Base-by-base conservation (phyloP, 1,139 yeast genomes). In the Candida freyschussii region DNA sequence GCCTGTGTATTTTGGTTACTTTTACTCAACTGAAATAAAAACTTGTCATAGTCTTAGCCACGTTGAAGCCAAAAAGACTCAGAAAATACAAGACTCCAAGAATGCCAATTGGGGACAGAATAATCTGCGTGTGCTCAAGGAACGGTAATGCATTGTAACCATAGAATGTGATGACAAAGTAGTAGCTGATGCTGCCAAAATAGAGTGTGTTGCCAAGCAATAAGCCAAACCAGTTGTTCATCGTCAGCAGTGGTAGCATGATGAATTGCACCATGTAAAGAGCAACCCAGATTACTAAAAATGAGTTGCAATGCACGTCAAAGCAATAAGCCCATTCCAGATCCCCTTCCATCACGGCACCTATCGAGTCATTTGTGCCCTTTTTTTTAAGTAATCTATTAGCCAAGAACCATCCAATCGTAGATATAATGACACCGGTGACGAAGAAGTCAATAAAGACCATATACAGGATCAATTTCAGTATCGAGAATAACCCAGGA, bases 301-400 rank as follows among this genome's bases (percentile, higher is more conserved):
- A 87, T 21, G 95, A 75, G 57, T 87, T 87, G 60, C 96, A 86
- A 57, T 87, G 96, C 17, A 87, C 79, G 53, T 87, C 96, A 56
- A 87, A 87, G 59, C 96, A 86, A 55, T 85, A 87, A 0, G 91
- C 89, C 96, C 96, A 87, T 53, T 86, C 96, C 30, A 87, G 67
- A 43, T 76, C 74, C 34, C 75, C 75, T 27, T 72, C 69, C 33
- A 63, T 59, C 10, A 53, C 48, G 6, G 54, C 53, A 5, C 73
- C 71, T 44, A 69, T 58, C n/a, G 62, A 44, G 13, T 52, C 55
- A 14, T 52, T 44, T 2, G 62, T 52, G 11, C 53, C 47, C 22
- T 48, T 50, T 26, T 62, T 62, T 35, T 64, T 63, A 43, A 85
- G 69, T 40, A 83, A 66, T 46, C 69, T 69, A 53, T 82, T 83